A percentile compares a stretch with the other conserved stretches of the same genome.
These are phyloP conservation scores for Cruciata laevipes DNA, from an alignment of 257 asterid genomes.

Conservation along the genomic window DNA sequence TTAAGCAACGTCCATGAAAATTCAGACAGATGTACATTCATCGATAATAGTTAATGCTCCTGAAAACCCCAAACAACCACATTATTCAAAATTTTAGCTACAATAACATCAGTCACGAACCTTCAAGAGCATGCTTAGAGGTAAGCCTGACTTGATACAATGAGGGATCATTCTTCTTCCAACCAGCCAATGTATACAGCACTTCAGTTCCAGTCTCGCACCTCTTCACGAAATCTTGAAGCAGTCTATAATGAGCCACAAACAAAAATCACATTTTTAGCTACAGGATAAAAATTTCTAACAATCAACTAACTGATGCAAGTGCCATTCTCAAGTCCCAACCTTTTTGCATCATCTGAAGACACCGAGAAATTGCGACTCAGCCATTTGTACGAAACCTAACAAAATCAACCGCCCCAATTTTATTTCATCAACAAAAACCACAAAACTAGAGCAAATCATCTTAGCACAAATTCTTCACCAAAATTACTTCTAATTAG, in stretches of 20 bases:
- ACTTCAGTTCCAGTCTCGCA: conserved; percentile 58
- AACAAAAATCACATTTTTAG: background rate
- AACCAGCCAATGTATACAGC: conserved; percentile 70
- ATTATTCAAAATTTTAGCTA: background rate
- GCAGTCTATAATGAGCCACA: conserved; percentile 45
- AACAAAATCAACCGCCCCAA: conserved; percentile 6
- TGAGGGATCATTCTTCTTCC: conserved; percentile 66
- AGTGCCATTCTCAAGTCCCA: background rate
- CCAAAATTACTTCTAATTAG: background rate
- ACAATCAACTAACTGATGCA: background rate
- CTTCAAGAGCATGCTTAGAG: conserved; percentile 62
- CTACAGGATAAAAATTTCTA: background rate
- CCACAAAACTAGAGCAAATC: background rate
- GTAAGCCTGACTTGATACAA: conserved; percentile 68
- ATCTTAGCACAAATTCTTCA: background rate
- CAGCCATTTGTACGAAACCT: conserved; percentile 99
- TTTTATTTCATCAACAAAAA: background rate
- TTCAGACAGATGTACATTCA: background rate
- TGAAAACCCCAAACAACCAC: background rate
- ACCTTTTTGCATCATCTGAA: conserved; percentile 93
- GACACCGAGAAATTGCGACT: conserved; percentile 82
- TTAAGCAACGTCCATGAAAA: background rate
- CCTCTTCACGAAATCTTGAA: conserved; percentile 71
- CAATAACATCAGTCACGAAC: conserved; percentile 24
- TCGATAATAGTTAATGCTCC: background rate